phyloP scores from a whole-genome alignment of 2,329 filamentous ascomycete genomes.

The Ceratocystiopsis sp. region DNA sequence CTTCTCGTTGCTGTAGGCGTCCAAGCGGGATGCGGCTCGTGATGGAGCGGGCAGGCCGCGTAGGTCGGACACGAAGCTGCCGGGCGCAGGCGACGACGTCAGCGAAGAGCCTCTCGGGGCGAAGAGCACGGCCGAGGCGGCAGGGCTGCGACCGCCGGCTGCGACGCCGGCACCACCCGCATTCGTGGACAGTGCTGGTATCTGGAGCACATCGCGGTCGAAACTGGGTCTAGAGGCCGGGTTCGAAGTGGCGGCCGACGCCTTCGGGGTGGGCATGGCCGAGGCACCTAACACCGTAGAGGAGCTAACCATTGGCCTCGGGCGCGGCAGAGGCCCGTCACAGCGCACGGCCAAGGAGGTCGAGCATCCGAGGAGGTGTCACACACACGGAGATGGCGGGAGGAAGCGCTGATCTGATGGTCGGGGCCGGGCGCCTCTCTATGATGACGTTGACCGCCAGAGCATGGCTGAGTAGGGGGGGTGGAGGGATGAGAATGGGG shows the following conservation, averaged over 20 bases:
- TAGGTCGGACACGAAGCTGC: conserved; percentile 81
- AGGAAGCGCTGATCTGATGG: not conserved
- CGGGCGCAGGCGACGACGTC: conserved; percentile 52
- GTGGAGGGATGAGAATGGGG: no score
- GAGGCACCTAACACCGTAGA: conserved; percentile 34
- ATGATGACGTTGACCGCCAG: not conserved
- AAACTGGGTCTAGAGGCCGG: conserved; percentile 22
- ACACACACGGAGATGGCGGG: no score
- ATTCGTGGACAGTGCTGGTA: conserved; percentile 22
- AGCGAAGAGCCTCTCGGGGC: conserved; percentile 52
- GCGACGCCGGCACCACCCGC: conserved; percentile 19
- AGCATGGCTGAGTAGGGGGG: no score
- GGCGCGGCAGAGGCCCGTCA: conserved; percentile 13
- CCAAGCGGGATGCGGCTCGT: conserved; percentile 42
- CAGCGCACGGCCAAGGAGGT: conserved; percentile 12
- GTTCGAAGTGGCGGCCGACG: conserved; percentile 9
- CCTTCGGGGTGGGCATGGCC: conserved; percentile 36
- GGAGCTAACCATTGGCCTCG: conserved; percentile 20
- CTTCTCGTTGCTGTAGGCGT: conserved; percentile 34
- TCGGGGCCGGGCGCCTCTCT: not conserved
- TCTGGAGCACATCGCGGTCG: conserved; percentile 36
- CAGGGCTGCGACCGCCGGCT: conserved; percentile 24
- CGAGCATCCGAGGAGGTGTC: conserved; percentile 3
- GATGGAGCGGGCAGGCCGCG: conserved; percentile 54
- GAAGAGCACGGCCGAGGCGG: conserved; percentile 41